Evolutionary conservation across 306 rosid species (phyloP).

Genomic region (Begonia masoniana): DNA sequence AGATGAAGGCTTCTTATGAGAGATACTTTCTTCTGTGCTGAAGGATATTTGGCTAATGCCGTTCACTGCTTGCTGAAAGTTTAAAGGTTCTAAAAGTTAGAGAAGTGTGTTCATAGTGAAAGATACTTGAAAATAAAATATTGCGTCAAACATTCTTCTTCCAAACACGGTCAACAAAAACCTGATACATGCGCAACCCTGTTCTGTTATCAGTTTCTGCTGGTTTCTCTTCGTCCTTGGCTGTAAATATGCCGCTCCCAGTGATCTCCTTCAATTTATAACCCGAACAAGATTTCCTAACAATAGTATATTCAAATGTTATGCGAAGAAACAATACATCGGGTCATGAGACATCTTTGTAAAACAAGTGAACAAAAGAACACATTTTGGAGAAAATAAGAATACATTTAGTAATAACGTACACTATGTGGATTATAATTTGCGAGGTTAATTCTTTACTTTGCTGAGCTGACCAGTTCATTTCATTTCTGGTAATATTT

Average conservation of each 20-base stretch:
- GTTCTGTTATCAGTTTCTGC: conserved; percentile 39
- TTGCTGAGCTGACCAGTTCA: too few species aligned
- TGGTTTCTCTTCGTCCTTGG: conserved; percentile 24
- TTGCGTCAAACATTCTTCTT: neutral
- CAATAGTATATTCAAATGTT: neutral
- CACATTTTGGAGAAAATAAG: neutral
- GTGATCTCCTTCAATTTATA: conserved; percentile 57
- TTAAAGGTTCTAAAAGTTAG: neutral
- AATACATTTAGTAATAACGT: neutral
- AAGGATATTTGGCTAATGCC: conserved; percentile 83
- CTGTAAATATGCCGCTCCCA: conserved; percentile 57
- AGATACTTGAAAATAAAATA: neutral
- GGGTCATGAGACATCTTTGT: neutral
- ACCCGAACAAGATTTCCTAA: conserved; percentile 67
- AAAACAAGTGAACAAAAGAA: neutral
- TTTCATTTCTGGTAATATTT: too few species aligned
- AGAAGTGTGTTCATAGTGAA: neutral
- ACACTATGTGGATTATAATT: neutral
- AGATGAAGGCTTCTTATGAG: conserved; percentile 58
- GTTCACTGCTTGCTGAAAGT: conserved; percentile 43
- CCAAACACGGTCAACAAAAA: conserved; percentile 11
- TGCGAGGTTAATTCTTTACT: neutral
- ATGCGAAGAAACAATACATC: neutral
- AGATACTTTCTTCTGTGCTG: conserved; percentile 40
- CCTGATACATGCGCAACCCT: conserved; percentile 55